Base-by-base conservation (phyloP, 2,329 filamentous ascomycete species). In the Teratosphaeria destructans region DNA sequence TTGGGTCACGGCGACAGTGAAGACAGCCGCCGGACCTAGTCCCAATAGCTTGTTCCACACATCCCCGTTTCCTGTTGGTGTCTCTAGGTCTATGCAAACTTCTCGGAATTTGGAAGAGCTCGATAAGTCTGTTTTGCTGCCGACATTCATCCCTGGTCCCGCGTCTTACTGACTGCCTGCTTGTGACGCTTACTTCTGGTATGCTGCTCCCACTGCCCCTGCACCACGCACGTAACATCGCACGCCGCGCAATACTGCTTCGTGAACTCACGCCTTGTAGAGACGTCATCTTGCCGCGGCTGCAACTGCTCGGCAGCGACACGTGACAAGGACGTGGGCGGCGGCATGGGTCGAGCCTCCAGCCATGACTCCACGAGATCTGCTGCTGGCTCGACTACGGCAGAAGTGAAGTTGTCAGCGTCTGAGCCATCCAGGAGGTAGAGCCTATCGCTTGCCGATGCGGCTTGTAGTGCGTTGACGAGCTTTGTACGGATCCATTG, bases 401-500 rank as follows among this genome's bases (percentile, higher is more conserved):
- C 76, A 0, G 78, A 71, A 0, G 79, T 67, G 80, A 89, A 96
- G 1, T 74, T 69, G 0, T 77, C 68, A 2, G 86, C 76, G 65
- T 94, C 80, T 2, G 87, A 90, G 63, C 89, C 89, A 73, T 99
- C 90, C 1, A 97, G 75, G 1, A 97, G 75, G 71, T 89, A 97
- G 1, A 96, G 77, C 39, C 77, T 82, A 26, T 81, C 73, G 56
- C 78, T 74, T 16, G 78, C 39, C 82, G 78, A 19, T 83, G 80
- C 43, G 76, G 78, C 32, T 94, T 56, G 52, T 3, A 72, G 76
- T 0, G 85, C 83, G 10, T 86, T 85, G 52, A 94, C 81, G 29
- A 95, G 81, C 70, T 95, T 95, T 65, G 87, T 83, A 16, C 87
- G 83, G 59, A 97, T 95, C 90, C 92, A 99, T 60, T 86, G 84